Evolutionary conservation across 176 grass and related monocot species (phyloP), one percentile per base, ranked within the genome.

Genomic region (bread wheat (Triticum aestivum)): DNA sequence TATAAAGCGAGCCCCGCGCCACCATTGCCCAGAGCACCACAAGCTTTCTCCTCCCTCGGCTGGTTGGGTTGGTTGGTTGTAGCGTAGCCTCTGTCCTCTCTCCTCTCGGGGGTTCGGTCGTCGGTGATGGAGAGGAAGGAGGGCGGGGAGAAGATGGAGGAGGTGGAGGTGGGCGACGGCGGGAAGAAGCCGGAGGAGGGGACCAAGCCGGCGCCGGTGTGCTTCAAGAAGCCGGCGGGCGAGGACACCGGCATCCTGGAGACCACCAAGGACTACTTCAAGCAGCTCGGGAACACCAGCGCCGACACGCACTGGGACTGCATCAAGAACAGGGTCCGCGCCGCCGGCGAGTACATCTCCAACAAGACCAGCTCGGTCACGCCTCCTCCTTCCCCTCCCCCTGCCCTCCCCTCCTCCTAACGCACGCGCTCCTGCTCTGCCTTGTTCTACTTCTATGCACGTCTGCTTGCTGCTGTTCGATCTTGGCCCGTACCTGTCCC

Each of bases 271-370:
- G 88, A 90, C 79, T 89, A 91, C 88, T 51, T 85, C 75, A 87
- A 82, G 20, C 88, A 92, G 86, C 88, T 95, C 74, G 82, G 81
- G 82, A 82, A 24, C 27, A 92, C 39, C 41, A 11, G 80, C 34
- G 80, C 88, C 61, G 76, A 91, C 58, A 85, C 63, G 64, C 93
- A 95, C 79, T 92, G 93, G 90, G 82, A 69, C 73, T 95, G 90
- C 86, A 8, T 95, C 83, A 95, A 89, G 88, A 87, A 83, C 85
- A 74, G 77, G 38, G 65, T 66, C 38, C 77, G 85, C 72, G 62
- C 29, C 63, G 85, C 82, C 72, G 66, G 78, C 68, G 77, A 90
- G 17, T 92, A 87, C 89, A 8, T 87, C 69, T 58, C 54, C 34
- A 63, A 86, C 29, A 86, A 86, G 84, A 32, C 63, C 64, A 12